phyloP scores from a whole-genome alignment of 164 flowering plant genomes.

The Chimonanthus salicifolius region DNA sequence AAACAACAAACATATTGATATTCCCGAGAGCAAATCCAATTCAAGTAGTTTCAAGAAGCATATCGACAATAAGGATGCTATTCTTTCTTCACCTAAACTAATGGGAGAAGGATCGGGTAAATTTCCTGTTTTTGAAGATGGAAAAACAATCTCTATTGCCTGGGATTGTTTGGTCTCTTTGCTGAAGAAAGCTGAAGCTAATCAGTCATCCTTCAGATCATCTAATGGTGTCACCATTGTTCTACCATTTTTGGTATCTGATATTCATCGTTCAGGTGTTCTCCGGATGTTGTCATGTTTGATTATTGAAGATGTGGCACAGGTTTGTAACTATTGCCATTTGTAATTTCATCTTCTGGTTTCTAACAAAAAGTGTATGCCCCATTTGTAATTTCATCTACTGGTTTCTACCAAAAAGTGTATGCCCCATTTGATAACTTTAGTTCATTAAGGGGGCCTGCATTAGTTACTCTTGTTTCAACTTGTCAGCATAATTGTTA shows the following conservation, averaged over 20 bases:
- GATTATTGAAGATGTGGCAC: slow-evolving; percentile 78
- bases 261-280: slow-evolving; percentile 80
- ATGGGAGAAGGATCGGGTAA: slow-evolving; percentile 75
- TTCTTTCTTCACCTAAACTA: slow-evolving; percentile 82
- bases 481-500: not conserved
- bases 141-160: slow-evolving; percentile 64
- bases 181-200: slow-evolving; percentile 83
- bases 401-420: not conserved
- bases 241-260: slow-evolving; percentile 83
- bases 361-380: too few species aligned
- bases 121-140: slow-evolving; percentile 75
- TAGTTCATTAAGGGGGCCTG: not conserved
- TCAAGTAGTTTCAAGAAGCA: slow-evolving; percentile 85
- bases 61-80: slow-evolving; percentile 68
- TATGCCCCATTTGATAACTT: not conserved
- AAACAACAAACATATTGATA: slow-evolving; percentile 24
- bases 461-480: not conserved
- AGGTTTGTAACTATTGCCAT: slow-evolving; percentile 38
- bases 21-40: slow-evolving; percentile 49
- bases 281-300: slow-evolving; percentile 80
- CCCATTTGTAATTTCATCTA: not conserved
- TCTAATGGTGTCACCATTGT: slow-evolving; percentile 69
- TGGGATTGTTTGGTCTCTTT: slow-evolving; percentile 94
- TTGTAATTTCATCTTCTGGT: slow-evolving; percentile 1
- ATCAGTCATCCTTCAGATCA: slow-evolving; percentile 73